Conservation (phyloP, 2,329 filamentous ascomycete genomes). For the Pochonia chlamydosporia region DNA sequence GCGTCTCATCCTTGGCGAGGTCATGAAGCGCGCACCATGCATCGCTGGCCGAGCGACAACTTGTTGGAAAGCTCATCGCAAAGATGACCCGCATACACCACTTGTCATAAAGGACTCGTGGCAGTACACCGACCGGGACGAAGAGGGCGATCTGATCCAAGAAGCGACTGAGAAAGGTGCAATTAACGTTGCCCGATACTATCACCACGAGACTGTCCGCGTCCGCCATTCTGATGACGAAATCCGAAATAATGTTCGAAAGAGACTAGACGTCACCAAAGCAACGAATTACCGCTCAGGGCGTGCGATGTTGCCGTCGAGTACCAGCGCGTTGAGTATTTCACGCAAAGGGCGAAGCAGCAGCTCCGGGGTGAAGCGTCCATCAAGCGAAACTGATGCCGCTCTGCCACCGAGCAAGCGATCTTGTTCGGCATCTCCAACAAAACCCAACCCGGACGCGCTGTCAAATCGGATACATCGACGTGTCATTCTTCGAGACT, state of each 20-base stretch:
- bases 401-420: conserved; percentile 23
- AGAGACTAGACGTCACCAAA: conserved; percentile 25
- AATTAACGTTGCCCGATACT: conserved; percentile 34
- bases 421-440: conserved; percentile 21
- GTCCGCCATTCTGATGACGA: conserved; percentile 27
- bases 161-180: conserved; percentile 30
- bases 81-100: conserved; percentile 21
- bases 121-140: conserved; percentile 33
- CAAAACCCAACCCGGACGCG: conserved; percentile 14
- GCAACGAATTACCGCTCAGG: background rate
- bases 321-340: background rate
- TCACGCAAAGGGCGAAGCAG: background rate
- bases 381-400: conserved; percentile 19
- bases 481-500: conserved; percentile 34
- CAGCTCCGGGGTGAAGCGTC: conserved; percentile 17
- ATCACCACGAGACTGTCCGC: conserved; percentile 34
- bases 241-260: conserved; percentile 26
- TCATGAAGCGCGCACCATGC: conserved; percentile 27
- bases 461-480: conserved; percentile 31
- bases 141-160: conserved; percentile 34
- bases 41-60: conserved; percentile 35
- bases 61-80: conserved; percentile 37
- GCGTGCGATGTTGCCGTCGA: background rate
- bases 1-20: conserved; percentile 33
- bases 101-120: conserved; percentile 42